phyloP scores from a whole-genome alignment of 345 rosid genomes.

The Stellera chamaejasme region DNA sequence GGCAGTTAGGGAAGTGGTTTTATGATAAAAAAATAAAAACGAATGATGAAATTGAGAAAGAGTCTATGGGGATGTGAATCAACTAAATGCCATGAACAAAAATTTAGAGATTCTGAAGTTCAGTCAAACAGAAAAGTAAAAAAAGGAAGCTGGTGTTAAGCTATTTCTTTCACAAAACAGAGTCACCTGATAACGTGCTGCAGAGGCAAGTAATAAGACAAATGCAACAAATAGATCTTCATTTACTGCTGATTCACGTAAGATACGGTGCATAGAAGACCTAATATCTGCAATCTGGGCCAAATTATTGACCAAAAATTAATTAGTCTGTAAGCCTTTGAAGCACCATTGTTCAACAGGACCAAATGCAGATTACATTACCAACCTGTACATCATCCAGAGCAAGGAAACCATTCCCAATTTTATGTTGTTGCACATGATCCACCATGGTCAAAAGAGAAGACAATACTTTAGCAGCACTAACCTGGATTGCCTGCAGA shows the following conservation, averaged over 20 bases:
- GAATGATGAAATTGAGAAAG: too few relatives aligned
- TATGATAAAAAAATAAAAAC: too few relatives aligned
- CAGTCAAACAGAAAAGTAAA: too few relatives aligned
- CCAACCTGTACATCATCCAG: constrained; percentile 72
- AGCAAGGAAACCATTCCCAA: constrained; percentile 50
- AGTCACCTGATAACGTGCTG: constrained; percentile 69
- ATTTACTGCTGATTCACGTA: constrained; percentile 40
- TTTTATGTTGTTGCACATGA: constrained; percentile 35
- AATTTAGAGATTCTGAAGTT: too few relatives aligned
- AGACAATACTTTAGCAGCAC: constrained; percentile 59
- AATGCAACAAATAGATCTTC: constrained; percentile 58
- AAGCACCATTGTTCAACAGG: not conserved
- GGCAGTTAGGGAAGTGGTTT: too few relatives aligned
- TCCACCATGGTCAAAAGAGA: constrained; percentile 45
- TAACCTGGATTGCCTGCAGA: constrained; percentile 61
- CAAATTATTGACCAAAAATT: constrained; percentile 18
- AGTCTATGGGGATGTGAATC: too few relatives aligned
- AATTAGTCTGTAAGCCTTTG: constrained; percentile 4
- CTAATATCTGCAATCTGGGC: constrained; percentile 53
- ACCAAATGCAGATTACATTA: constrained; percentile 11
- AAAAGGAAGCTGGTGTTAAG: too few relatives aligned
- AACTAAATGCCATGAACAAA: too few relatives aligned
- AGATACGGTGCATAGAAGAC: constrained; percentile 29
- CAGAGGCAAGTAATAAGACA: constrained; percentile 52
- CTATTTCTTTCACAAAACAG: too few relatives aligned